These are phyloP conservation scores for Solanum piurae DNA, from an alignment of 257 asterid genomes.

Conservation along the genomic window DNA sequence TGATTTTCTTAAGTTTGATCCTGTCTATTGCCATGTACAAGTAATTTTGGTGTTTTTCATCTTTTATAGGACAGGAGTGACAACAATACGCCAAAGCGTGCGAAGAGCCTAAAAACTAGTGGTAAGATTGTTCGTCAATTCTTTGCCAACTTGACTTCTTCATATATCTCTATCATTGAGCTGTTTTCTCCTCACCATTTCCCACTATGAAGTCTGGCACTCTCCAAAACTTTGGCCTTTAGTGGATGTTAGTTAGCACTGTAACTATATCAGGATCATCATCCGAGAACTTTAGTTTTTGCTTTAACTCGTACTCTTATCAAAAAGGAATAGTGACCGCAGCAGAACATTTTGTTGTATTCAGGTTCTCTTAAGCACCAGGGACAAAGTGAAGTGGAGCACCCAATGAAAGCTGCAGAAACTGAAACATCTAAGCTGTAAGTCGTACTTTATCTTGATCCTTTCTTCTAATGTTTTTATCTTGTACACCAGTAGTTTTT, in stretches of 20 bases:
- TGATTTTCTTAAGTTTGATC: neutral
- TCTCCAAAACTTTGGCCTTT: neutral
- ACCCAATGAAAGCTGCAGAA: constrained; percentile 50
- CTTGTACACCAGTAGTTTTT: no score
- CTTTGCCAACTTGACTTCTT: neutral
- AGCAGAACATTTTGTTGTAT: neutral
- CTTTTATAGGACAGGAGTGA: constrained; percentile 53
- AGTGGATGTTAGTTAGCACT: neutral
- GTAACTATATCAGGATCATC: neutral
- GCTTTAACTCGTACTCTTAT: neutral
- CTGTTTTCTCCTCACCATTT: neutral
- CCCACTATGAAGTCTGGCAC: neutral
- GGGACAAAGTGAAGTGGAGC: constrained; percentile 66
- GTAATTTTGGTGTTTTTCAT: neutral
- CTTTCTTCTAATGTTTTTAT: neutral
- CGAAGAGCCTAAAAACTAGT: constrained; percentile 57
- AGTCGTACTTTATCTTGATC: constrained; percentile 8
- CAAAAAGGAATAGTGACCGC: neutral
- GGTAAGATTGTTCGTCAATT: constrained; percentile 32
- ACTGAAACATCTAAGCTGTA: constrained; percentile 63
- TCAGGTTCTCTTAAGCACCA: constrained; percentile 55
- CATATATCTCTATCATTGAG: neutral
- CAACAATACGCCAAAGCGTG: constrained; percentile 54
- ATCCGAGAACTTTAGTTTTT: neutral
- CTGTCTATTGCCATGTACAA: neutral